A percentile compares a stretch with the other conserved stretches of the same genome.
Conservation (phyloP, 2,329 filamentous ascomycete species). For the Aspergillus fumigatus region DNA sequence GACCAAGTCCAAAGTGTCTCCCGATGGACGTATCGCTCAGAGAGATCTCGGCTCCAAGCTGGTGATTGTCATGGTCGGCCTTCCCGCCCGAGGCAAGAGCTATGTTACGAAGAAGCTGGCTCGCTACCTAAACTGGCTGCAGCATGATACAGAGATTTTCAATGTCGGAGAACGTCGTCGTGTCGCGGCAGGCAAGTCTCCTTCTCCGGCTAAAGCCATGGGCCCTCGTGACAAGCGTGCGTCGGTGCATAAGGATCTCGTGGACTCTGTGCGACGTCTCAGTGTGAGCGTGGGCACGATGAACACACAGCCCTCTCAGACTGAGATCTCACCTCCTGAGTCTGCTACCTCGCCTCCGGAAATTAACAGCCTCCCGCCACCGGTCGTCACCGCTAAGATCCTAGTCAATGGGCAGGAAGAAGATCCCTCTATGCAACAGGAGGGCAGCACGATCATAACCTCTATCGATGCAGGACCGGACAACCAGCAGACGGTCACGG, state of each 20-base stretch:
- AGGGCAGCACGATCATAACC: conserved; percentile 23
- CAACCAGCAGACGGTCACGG: conserved; percentile 18
- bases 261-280: conserved; percentile 42
- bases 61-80: conserved; percentile 96
- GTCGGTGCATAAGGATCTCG: conserved; percentile 37
- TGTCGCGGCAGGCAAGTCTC: conserved; percentile 60
- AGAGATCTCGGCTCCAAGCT: conserved; percentile 94
- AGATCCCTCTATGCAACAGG: conserved; percentile 13
- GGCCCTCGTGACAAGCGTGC: conserved; percentile 16
- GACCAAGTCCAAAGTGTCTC: conserved; percentile 91
- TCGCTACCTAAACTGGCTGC: conserved; percentile 92
- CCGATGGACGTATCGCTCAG: conserved; percentile 88
- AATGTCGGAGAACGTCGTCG: conserved; percentile 92
- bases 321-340: conserved; percentile 14
- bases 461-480: conserved; percentile 19
- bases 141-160: conserved; percentile 94
- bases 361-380: conserved; percentile 34
- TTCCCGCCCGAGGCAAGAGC: conserved; percentile 92
- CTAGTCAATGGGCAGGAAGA: conserved; percentile 54
- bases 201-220: conserved; percentile 20
- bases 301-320: conserved; percentile 21
- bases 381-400: conserved; percentile 49
- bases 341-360: conserved; percentile 14
- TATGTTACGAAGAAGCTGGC: conserved; percentile 99
- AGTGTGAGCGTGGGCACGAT: conserved; percentile 35